Evolutionary conservation across 73 alveolate genomes (phyloP), one percentile per base, ranked within the genome.

Genomic region (Breviolum minutum): DNA sequence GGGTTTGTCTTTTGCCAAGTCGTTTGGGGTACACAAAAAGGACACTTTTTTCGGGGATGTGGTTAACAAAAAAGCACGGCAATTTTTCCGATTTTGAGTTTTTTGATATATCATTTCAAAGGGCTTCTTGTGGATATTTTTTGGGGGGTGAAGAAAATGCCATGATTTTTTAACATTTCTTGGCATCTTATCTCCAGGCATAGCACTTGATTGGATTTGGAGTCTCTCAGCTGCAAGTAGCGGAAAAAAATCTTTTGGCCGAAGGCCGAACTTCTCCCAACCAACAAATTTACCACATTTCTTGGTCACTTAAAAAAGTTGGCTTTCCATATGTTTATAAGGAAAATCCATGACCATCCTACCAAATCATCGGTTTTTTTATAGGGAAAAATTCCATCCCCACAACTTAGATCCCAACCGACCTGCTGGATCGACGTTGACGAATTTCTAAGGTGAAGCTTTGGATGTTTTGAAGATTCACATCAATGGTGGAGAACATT

Each of bases 401-500:
- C 54, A 40, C 54, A 3, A 40, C 54, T 2, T n/a, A n/a, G n/a
- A n/a, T n/a, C n/a, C n/a, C n/a, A n/a, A n/a, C n/a, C n/a, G n/a
- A n/a, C n/a, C n/a, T n/a, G n/a, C n/a, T n/a, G n/a, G n/a, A n/a
- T n/a, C n/a, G n/a, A n/a, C n/a, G n/a, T n/a, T n/a, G n/a, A n/a
- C n/a, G n/a, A n/a, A n/a, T n/a, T n/a, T 40, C 30, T 27, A 4
- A 82, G 91, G 91, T 60, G 91, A 82, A 48, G 73, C 91, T 0
- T 24, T 82, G 71, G 91, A 82, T 24, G 73, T 82, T 26, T 60
- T 82, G 60, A 82, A 82, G 22, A 60, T 82, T 71, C 91, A 82
- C 71, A 82, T 60, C 73, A 82, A 82, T 20, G 91, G 91, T 48
- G 91, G 91, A 54, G 91, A 82, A 71, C 71, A 54, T 71, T 60